Base-by-base conservation (phyloP, 148 eudicot genomes). In the Drosera capensis region DNA sequence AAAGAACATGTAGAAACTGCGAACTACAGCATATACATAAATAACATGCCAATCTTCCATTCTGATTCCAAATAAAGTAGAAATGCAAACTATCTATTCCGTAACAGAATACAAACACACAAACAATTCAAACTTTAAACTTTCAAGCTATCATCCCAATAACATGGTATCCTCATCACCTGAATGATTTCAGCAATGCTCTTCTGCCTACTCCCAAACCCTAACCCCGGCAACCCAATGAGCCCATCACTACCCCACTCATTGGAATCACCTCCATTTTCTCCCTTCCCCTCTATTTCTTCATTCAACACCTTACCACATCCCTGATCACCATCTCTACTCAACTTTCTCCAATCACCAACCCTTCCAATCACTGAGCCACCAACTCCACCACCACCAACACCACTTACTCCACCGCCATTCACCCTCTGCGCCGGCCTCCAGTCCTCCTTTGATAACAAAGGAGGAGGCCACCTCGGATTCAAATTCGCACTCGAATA, bases 111-210 rank as follows among this genome's bases (percentile, higher is more conserved):
- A 23, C 11, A 17, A 12, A 1, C 6, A 13, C 11, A 39, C 20
- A 13, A 6, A 38, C 15, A 14, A 58, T 15, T 16, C 13, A 14
- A 14, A 44, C n/a, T 1, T 47, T 3, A 47, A 47, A 47, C 0
- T 19, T 20, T 8, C 25, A 23, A 3, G 48, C 1, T 14, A 44
- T 22, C 2, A 22, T 23, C 1, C 3, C 15, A 25, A 20, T 9
- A 20, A 2, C 5, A 52, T 11, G 5, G 11, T 46, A 8, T 52
- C 24, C 43, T 16, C 22, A 48, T 45, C 46, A 85, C 95, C 95
- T 85, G 95, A 60, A 80, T 46, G 46, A 80, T 68, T 52, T 74
- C 90, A 39, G 82, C 82, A 62, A 80, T 71, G 58, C 90, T 77
- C 52, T 74, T 85, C 68, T 74, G 79, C 65, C 73, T 60, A 59